phyloP scores from a whole-genome alignment of 805 yeast genomes.

The Hanseniaspora lindneri region DNA sequence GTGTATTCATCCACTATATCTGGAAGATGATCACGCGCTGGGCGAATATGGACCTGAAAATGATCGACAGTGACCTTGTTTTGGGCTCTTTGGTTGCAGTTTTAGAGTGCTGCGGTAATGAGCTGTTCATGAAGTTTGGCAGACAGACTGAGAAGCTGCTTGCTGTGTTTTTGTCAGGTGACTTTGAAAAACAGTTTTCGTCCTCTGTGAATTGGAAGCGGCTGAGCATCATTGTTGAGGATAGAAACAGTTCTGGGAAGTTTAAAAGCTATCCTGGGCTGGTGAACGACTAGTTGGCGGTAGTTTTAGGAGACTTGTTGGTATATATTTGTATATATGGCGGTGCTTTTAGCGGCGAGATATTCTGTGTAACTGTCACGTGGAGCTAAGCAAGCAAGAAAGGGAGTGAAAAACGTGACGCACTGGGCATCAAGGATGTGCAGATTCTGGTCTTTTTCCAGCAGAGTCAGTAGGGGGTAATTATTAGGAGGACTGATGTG shows the following conservation, averaged over 20 bases:
- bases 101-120: conserved; percentile 77
- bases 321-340: too few species aligned
- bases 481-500: too few species aligned
- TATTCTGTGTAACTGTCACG: too few species aligned
- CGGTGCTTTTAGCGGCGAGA: too few species aligned
- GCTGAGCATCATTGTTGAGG: conserved; percentile 65
- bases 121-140: conserved; percentile 49
- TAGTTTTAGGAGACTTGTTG: too few species aligned
- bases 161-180: conserved; percentile 3
- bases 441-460: too few species aligned
- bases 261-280: conserved; percentile 32
- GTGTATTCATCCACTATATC: conserved; percentile 38
- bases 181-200: conserved; percentile 38
- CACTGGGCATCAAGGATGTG: too few species aligned
- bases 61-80: conserved; percentile 52
- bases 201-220: conserved; percentile 53
- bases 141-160: conserved; percentile 58
- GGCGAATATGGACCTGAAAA: conserved; percentile 41
- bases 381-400: too few species aligned
- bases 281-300: conserved; percentile 26
- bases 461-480: too few species aligned
- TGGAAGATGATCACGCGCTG: conserved; percentile 71
- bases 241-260: conserved; percentile 43
- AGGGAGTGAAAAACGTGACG: too few species aligned
- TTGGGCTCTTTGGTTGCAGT: conserved; percentile 62